phyloP scores from a whole-genome alignment of 164 flowering plant species.

The Brasenia schreberi region DNA sequence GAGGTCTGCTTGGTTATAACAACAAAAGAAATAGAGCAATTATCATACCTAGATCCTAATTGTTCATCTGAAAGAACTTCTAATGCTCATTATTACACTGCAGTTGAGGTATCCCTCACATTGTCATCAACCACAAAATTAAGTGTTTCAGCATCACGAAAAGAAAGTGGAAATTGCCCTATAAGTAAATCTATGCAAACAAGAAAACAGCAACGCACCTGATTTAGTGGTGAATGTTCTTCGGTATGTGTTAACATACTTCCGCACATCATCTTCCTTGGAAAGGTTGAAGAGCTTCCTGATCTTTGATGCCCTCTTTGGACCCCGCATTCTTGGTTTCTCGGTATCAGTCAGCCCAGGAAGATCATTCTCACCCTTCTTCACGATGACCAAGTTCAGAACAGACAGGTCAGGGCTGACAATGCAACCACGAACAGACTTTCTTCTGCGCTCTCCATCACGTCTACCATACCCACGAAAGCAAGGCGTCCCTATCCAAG shows the following conservation, averaged over 20 bases:
- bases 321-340: conserved; percentile 68
- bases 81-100: too few relatives aligned
- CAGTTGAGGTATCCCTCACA: too few relatives aligned
- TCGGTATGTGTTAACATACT: conserved; percentile 58
- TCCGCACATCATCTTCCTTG: conserved; percentile 55
- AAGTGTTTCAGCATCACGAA: too few relatives aligned
- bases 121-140: too few relatives aligned
- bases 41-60: too few relatives aligned
- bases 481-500: conserved; percentile 42
- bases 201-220: conserved; percentile 14
- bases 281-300: conserved; percentile 55
- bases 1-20: too few relatives aligned
- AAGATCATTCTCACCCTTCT: conserved; percentile 57
- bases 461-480: conserved; percentile 63
- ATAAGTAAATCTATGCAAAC: too few relatives aligned
- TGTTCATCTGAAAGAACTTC: too few relatives aligned
- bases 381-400: conserved; percentile 56
- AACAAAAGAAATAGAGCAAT: too few relatives aligned
- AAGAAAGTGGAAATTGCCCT: too few relatives aligned
- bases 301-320: conserved; percentile 64
- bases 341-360: conserved; percentile 56
- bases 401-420: conserved; percentile 58
- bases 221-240: conserved; percentile 41
- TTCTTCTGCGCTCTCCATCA: conserved; percentile 57
- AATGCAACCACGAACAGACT: conserved; percentile 65